Conservation (phyloP, 257 asterid species). For the Henckelia pumila region DNA sequence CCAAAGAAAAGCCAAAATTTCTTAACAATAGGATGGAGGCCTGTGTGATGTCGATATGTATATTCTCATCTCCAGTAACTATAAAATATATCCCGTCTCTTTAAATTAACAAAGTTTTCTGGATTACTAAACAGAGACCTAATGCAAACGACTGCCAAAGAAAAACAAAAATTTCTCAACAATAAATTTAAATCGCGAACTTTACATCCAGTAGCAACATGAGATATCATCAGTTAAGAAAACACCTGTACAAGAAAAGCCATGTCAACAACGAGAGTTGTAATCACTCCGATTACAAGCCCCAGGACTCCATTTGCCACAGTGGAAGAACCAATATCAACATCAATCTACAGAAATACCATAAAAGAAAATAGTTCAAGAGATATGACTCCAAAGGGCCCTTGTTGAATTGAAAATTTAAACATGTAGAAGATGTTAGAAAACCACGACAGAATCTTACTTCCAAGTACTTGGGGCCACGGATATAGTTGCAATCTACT, state of each 20-base stretch:
- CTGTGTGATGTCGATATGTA: not conserved
- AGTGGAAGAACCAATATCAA: constrained; percentile 58
- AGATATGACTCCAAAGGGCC: not conserved
- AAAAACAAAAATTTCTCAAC: not conserved
- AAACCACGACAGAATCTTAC: constrained; percentile 32
- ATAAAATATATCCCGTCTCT: not conserved
- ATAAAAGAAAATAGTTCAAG: constrained; percentile 1
- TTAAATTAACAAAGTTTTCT: not conserved
- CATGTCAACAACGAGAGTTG: constrained; percentile 97
- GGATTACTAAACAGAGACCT: not conserved
- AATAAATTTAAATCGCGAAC: constrained; percentile 16
- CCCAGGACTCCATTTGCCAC: constrained; percentile 74
- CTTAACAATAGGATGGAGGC: not conserved
- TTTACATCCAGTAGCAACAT: constrained; percentile 1
- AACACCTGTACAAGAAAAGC: constrained; percentile 98
- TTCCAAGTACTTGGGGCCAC: constrained; percentile 86
- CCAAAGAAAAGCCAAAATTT: constrained; percentile 11
- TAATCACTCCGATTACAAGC: constrained; percentile 88
- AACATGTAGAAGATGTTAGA: not conserved
- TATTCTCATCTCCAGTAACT: not conserved
- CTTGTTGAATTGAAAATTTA: not conserved
- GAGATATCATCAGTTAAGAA: constrained; percentile 24
- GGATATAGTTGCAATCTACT: constrained; percentile 92
- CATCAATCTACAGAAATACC: constrained; percentile 44
- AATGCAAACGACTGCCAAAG: constrained; percentile 6